Evolutionary conservation across 2,329 filamentous ascomycete genomes (phyloP).

Genomic region (Fusarium pilosicola): DNA sequence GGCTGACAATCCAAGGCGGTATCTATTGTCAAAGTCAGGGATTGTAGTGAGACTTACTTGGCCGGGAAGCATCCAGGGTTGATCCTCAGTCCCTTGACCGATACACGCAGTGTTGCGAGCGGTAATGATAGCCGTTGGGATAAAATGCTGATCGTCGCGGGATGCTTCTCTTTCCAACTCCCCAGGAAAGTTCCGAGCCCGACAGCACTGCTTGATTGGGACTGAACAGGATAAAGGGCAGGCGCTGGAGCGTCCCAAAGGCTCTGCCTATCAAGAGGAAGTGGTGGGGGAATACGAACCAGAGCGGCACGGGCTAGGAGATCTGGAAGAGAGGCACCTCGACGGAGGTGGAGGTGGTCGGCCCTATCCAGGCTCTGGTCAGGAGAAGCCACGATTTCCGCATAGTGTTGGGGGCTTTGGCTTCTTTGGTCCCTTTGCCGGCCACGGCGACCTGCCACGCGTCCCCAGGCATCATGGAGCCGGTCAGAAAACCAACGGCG

Average conservation of each 20-base stretch:
- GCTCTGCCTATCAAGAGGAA: neutral
- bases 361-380: neutral
- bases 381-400: neutral
- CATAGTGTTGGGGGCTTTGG: neutral
- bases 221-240: neutral
- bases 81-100: neutral
- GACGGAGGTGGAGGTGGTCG: neutral
- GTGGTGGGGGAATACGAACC: neutral
- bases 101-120: neutral
- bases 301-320: neutral
- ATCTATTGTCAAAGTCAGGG: neutral
- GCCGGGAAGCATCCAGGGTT: conserved; percentile 1
- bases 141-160: neutral
- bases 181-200: neutral
- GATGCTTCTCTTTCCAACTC: neutral
- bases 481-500: neutral
- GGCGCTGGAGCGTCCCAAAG: neutral
- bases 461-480: neutral
- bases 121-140: neutral
- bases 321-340: neutral
- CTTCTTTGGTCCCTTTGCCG: neutral
- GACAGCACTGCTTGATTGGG: neutral
- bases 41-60: conserved; percentile 6
- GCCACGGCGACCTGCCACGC: neutral
- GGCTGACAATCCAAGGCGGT: too few relatives aligned